These are phyloP conservation scores for Magnolia sinica DNA, from an alignment of 164 flowering plant genomes.

Conservation along the genomic window DNA sequence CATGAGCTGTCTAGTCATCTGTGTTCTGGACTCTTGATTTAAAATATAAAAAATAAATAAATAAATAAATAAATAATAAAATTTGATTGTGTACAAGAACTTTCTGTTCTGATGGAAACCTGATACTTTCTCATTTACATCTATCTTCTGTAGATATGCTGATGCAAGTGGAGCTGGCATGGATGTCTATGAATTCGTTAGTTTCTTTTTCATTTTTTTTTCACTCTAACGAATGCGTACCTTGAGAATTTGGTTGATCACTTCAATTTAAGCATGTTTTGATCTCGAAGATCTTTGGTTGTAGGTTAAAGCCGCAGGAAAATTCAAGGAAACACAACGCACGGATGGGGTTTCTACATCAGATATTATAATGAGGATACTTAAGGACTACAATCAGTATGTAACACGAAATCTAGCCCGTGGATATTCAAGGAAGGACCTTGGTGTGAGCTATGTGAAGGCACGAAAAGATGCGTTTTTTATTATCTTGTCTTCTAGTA, in stretches of 20 bases:
- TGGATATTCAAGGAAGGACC: constrained; percentile 93
- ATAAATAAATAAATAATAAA: too few species aligned
- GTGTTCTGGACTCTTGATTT: background rate
- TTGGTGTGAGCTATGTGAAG: constrained; percentile 94
- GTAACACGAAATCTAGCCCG: constrained; percentile 94
- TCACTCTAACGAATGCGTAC: background rate
- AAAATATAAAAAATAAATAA: too few species aligned
- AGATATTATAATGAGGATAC: constrained; percentile 85
- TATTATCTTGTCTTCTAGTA: background rate
- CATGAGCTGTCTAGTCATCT: background rate
- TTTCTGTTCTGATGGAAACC: background rate
- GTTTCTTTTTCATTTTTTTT: background rate
- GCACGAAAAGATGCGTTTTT: constrained; percentile 24
- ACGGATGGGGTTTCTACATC: constrained; percentile 88
- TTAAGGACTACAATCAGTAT: constrained; percentile 91
- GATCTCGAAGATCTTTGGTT: constrained; percentile 3
- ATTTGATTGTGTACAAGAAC: background rate
- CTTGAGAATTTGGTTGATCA: background rate
- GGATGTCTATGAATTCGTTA: constrained; percentile 26
- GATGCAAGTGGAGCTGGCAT: constrained; percentile 30
- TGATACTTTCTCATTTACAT: background rate
- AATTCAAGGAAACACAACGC: constrained; percentile 75
- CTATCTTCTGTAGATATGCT: constrained; percentile 19
- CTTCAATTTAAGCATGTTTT: background rate
- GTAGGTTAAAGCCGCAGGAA: constrained; percentile 72